A percentile compares a stretch with the other conserved stretches of the same genome.
Conservation (phyloP, 345 rosid genomes). For the Hibiscus trionum region DNA sequence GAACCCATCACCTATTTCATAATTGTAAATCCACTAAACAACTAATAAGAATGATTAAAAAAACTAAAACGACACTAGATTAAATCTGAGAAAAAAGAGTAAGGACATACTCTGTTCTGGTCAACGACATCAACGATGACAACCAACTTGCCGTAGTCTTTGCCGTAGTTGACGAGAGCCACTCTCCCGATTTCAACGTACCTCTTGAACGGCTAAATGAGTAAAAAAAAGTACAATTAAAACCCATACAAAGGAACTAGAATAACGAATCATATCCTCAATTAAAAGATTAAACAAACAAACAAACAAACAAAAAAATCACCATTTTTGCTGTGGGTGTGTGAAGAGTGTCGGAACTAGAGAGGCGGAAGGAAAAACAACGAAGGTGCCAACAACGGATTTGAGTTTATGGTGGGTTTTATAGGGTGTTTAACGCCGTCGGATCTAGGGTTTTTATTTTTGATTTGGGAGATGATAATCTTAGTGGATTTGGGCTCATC, state of each 20-base stretch:
- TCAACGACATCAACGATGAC: constrained; percentile 87
- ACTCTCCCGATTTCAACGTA: constrained; percentile 91
- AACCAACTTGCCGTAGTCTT: constrained; percentile 76
- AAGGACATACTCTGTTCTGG: constrained; percentile 60
- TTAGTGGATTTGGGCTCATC: neutral
- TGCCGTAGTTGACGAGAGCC: constrained; percentile 81
- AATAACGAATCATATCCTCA: neutral
- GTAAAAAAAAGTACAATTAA: neutral
- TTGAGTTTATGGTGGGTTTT: neutral
- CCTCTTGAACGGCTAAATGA: constrained; percentile 70
- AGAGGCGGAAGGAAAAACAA: neutral
- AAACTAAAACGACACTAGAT: neutral
- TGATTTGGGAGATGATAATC: neutral
- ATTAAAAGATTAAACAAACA: neutral
- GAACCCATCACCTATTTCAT: neutral
- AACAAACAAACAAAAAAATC: neutral
- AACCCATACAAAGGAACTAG: neutral
- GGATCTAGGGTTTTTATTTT: constrained; percentile 18
- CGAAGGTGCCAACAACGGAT: constrained; percentile 19
- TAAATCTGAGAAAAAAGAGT: neutral
- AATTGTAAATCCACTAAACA: neutral
- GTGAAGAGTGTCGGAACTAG: neutral
- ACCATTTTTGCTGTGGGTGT: constrained; percentile 26
- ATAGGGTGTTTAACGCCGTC: constrained; percentile 6
- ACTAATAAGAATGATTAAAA: neutral